Evolutionary conservation across 768 basidiomycete species (phyloP), one percentile per base, ranked within the genome.

Genomic region (Peribolospora baueri): DNA sequence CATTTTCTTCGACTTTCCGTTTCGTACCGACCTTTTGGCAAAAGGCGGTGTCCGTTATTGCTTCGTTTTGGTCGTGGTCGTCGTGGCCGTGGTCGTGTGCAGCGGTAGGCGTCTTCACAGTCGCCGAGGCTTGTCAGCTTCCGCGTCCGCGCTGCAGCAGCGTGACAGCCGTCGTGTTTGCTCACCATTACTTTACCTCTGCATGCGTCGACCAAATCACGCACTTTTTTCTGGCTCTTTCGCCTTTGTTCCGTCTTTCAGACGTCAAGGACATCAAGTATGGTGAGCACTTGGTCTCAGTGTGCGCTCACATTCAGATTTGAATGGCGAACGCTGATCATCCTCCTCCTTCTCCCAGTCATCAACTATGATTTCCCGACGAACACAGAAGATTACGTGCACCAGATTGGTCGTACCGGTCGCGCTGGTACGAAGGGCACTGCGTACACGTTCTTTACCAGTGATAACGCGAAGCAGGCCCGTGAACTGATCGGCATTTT

Each of bases 221-320:
- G 25, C 25, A 1, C 25, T 25, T 25, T 25, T 25, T 25, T 25
- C 25, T 25, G 25, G 25, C 25, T 25, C 25, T 25, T 25, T 25
- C 25, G 25, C 25, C 25, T 25, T 25, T 25, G 25, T 25, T 25
- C 25, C 25, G 25, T 25, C 25, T 25, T 25, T 25, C 71, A 93
- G 91, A 93, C 74, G 90, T 97, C 70, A 95, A 97, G 81, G 90
- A 97, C 72, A 88, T 97, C 62, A 82, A 84, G 62, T 95, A 88
- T 70, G 25, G 25, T 25, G 25, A 25, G 25, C 25, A 25, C 25
- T 25, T 25, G 25, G 25, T 25, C 25, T 25, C 25, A 25, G 25
- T 25, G 25, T 25, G 25, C 25, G 25, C 25, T 25, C 25, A 25
- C 25, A 25, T 25, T 25, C 25, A 25, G 25, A 25, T 25, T 25